These are phyloP conservation scores for Xylariaceae sp. DNA, from an alignment of 2,329 filamentous ascomycete genomes.

Conservation along the genomic window DNA sequence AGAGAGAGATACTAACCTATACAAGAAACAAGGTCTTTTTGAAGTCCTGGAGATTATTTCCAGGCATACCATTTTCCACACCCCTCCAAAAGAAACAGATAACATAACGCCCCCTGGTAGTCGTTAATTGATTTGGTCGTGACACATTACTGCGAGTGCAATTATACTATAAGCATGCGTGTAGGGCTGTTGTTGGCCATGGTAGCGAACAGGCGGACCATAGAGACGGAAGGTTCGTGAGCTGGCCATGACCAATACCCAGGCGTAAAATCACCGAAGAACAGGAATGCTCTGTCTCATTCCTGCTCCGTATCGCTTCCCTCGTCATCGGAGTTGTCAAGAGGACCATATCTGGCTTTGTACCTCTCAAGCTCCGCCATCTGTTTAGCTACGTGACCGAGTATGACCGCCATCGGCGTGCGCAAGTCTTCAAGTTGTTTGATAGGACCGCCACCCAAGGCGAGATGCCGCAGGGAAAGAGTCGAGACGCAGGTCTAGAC, in stretches of 20 bases:
- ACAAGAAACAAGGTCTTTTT: too few relatives aligned
- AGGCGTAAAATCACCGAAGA: background rate
- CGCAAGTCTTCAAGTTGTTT: conserved; percentile 67
- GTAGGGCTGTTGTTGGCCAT: too few relatives aligned
- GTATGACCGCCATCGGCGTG: conserved; percentile 70
- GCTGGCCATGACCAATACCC: too few relatives aligned
- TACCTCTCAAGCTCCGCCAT: conserved; percentile 62
- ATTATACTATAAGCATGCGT: too few relatives aligned
- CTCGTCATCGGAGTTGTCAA: conserved; percentile 33
- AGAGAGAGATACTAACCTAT: too few relatives aligned
- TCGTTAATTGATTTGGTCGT: too few relatives aligned
- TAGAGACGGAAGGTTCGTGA: conserved; percentile 1
- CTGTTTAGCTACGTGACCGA: conserved; percentile 58
- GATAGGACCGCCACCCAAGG: conserved; percentile 62
- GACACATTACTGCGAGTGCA: too few relatives aligned
- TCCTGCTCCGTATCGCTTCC: conserved; percentile 36
- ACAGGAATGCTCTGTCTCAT: conserved; percentile 2
- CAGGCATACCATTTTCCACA: too few relatives aligned
- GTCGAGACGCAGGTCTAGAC: conserved; percentile 74
- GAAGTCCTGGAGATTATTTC: too few relatives aligned
- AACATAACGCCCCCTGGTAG: too few relatives aligned
- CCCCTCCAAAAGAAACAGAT: too few relatives aligned
- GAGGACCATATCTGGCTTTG: conserved; percentile 48
- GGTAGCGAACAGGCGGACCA: background rate
- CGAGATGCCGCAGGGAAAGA: conserved; percentile 73